Evolutionary conservation across 352 stramenopile genomes (phyloP).

Genomic region (Globisporangium alternatum): DNA sequence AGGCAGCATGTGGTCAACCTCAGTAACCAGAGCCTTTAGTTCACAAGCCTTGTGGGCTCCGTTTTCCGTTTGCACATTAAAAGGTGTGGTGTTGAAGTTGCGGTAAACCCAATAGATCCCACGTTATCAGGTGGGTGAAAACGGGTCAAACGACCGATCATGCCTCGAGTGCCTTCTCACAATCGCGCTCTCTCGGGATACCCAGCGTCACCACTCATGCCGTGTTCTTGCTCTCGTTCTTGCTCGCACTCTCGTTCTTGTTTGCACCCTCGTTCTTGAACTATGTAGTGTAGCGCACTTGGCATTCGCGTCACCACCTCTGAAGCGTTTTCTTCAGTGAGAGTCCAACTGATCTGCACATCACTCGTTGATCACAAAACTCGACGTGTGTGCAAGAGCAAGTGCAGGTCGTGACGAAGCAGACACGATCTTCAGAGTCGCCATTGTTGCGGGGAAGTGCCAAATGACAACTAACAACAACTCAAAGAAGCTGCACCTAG

Average conservation of each 20-base stretch:
- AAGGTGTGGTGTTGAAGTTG: neutral
- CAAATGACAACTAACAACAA: neutral
- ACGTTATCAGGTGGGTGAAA: neutral
- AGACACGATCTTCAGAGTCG: constrained; percentile 1
- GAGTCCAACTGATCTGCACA: neutral
- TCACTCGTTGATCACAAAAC: neutral
- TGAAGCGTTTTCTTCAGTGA: neutral
- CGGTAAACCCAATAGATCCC: neutral
- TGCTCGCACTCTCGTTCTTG: too few relatives aligned
- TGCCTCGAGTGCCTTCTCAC: neutral
- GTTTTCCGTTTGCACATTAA: constrained; percentile 1
- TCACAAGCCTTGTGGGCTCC: too few relatives aligned
- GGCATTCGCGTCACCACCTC: too few relatives aligned
- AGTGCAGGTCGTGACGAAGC: constrained; percentile 9
- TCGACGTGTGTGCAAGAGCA: neutral
- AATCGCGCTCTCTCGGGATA: too few relatives aligned
- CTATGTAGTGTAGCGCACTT: too few relatives aligned
- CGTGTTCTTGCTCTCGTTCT: too few relatives aligned
- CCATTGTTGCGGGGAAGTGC: too few relatives aligned
- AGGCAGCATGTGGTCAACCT: too few relatives aligned
- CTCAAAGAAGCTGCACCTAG: neutral
- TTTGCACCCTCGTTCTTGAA: too few relatives aligned
- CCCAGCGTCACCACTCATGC: too few relatives aligned
- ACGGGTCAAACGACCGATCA: neutral
- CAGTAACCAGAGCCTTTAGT: too few relatives aligned